phyloP scores from a whole-genome alignment of 306 rosid species.

The Castanospermum australe region DNA sequence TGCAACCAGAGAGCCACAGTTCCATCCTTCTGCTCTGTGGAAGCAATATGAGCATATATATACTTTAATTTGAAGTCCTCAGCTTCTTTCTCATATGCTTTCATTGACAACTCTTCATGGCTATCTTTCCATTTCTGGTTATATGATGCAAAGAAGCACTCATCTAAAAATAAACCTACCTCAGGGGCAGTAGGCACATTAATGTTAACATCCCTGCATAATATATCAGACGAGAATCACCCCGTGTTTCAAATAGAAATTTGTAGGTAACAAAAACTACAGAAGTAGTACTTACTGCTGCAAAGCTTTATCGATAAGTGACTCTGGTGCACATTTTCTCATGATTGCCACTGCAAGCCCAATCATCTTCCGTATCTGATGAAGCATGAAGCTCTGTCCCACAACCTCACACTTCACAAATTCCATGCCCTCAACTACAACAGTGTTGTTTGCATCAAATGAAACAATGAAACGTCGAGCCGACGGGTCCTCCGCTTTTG shows the following conservation, averaged over 20 bases:
- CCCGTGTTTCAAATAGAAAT: constrained; percentile 12
- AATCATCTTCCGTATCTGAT: constrained; percentile 92
- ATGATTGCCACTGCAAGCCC: constrained; percentile 92
- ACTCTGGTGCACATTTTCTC: constrained; percentile 78
- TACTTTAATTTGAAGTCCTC: constrained; percentile 81
- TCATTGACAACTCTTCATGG: constrained; percentile 88
- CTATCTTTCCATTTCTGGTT: constrained; percentile 92
- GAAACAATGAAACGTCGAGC: constrained; percentile 75
- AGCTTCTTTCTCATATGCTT: constrained; percentile 68
- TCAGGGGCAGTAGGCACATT: constrained; percentile 98
- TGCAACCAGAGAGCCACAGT: constrained; percentile 85
- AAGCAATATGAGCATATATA: constrained; percentile 77
- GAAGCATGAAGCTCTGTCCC: constrained; percentile 99
- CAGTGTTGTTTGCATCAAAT: constrained; percentile 50
- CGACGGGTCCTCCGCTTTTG: constrained; percentile 82
- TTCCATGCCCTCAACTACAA: constrained; percentile 66
- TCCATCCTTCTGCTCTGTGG: constrained; percentile 86
- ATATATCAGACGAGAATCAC: constrained; percentile 21
- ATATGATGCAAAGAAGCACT: constrained; percentile 82
- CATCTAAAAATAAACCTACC: constrained; percentile 88
- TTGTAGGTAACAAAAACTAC: neutral
- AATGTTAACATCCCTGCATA: constrained; percentile 69
- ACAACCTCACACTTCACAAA: constrained; percentile 89
- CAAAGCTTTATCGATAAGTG: constrained; percentile 68
- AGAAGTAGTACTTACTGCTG: constrained; percentile 59